Evolutionary conservation across 495 filamentous ascomycete genomes (phyloP).

Genomic region (Aspergillus funiculosus): DNA sequence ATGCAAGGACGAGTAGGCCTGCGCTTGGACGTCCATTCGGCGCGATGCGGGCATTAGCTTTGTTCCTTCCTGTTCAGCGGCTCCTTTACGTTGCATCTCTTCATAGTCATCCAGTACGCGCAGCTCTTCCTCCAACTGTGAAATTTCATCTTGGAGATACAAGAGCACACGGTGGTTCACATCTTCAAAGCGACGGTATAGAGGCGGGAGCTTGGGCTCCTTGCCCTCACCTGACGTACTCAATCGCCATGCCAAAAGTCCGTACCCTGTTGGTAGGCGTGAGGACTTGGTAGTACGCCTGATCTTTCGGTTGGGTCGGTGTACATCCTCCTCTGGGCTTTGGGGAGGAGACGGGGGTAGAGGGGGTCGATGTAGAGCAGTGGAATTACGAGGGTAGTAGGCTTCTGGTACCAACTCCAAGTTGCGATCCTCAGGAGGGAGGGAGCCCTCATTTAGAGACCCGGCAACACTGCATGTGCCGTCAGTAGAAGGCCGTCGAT

Average conservation of each 20-base stretch:
- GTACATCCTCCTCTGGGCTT: constrained; percentile 33
- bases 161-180: constrained; percentile 82
- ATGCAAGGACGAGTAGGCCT: constrained; percentile 62
- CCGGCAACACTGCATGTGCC: constrained; percentile 13
- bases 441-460: constrained; percentile 15
- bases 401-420: constrained; percentile 26
- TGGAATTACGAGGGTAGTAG: constrained; percentile 26
- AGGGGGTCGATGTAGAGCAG: constrained; percentile 22
- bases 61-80: constrained; percentile 44
- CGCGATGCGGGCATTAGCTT: constrained; percentile 56
- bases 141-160: constrained; percentile 81
- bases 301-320: constrained; percentile 21
- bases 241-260: constrained; percentile 58
- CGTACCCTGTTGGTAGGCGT: constrained; percentile 53
- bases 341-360: constrained; percentile 36
- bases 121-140: constrained; percentile 71
- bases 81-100: constrained; percentile 54
- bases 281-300: constrained; percentile 25
- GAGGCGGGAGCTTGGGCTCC: constrained; percentile 49
- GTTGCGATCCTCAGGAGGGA: constrained; percentile 14
- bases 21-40: constrained; percentile 53
- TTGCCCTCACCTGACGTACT: constrained; percentile 35
- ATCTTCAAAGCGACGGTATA: constrained; percentile 80
- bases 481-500: constrained; percentile 21
- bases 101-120: constrained; percentile 66